Conservation (phyloP, 805 yeast genomes). For the Cyberlindnera sargentensis region DNA sequence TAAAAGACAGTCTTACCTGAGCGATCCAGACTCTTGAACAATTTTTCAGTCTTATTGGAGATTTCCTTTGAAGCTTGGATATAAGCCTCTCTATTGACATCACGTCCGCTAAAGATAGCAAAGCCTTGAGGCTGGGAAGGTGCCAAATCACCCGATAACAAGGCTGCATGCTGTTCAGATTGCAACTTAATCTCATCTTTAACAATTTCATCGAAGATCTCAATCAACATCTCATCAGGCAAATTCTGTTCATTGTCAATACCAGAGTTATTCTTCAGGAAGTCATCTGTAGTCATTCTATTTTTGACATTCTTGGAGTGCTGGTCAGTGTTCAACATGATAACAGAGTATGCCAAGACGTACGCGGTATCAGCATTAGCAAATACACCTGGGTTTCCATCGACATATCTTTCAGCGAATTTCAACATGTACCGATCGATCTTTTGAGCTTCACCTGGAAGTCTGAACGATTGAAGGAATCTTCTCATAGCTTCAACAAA, state of each 20-base stretch:
- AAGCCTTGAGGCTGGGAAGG: slow-evolving; percentile 35
- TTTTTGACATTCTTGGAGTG: slow-evolving; percentile 83
- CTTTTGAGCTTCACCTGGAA: slow-evolving; percentile 98
- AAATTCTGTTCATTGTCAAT: slow-evolving; percentile 87
- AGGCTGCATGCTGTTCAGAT: slow-evolving; percentile 91
- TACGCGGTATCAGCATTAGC: slow-evolving; percentile 93
- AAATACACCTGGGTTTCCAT: slow-evolving; percentile 83
- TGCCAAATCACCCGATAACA: slow-evolving; percentile 55
- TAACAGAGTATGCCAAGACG: slow-evolving; percentile 84
- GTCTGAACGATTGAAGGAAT: slow-evolving; percentile 80
- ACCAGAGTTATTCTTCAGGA: slow-evolving; percentile 80
- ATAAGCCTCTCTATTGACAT: slow-evolving; percentile 74
- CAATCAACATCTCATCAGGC: slow-evolving; percentile 62
- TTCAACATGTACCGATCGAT: slow-evolving; percentile 95
- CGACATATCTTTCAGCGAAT: slow-evolving; percentile 86
- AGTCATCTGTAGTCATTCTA: slow-evolving; percentile 84
- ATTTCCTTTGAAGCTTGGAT: slow-evolving; percentile 89
- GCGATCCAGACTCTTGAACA: slow-evolving; percentile 60
- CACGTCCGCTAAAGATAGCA: slow-evolving; percentile 61
- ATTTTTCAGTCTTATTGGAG: slow-evolving; percentile 79
- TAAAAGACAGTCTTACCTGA: slow-evolving; percentile 49
- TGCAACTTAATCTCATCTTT: slow-evolving; percentile 81
- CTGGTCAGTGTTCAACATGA: slow-evolving; percentile 89
- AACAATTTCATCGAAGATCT: slow-evolving; percentile 72
- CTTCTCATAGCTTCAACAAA: slow-evolving; percentile 84